Conservation (phyloP, 495 filamentous ascomycete species). For the Penicillium cinerascens region DNA sequence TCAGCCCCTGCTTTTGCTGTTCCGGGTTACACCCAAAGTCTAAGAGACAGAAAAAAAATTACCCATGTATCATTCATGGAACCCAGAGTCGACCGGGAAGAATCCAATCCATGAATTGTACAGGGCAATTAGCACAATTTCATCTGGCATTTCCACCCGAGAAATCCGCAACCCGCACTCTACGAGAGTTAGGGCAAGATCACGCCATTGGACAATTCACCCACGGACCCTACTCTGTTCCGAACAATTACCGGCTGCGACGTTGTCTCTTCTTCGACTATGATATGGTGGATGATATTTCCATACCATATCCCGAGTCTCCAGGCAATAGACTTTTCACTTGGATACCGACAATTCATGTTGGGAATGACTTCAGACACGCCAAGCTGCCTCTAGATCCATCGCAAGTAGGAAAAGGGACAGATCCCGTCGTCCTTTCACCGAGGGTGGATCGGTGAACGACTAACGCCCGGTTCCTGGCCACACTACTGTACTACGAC, state of each 20-base stretch:
- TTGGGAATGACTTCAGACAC: background rate
- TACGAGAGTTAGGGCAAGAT: conserved; percentile 5
- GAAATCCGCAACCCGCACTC: conserved; percentile 7
- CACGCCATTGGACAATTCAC: conserved; percentile 14
- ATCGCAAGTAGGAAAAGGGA: background rate
- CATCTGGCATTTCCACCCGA: conserved; percentile 21
- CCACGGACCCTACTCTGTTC: conserved; percentile 24
- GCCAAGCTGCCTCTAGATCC: background rate
- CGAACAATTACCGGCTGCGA: conserved; percentile 32
- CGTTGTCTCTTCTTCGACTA: conserved; percentile 2
- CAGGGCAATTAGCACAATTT: background rate
- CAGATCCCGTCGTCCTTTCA: background rate
- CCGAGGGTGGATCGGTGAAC: background rate
- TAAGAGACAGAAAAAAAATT: conserved; percentile 1
- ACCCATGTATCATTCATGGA: too few relatives aligned
- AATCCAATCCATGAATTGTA: background rate
- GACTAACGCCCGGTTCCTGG: conserved; percentile 13
- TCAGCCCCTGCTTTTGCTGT: conserved; percentile 20
- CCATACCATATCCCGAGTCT: too few relatives aligned
- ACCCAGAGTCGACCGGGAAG: background rate
- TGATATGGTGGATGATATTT: too few relatives aligned
- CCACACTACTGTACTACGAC: conserved; percentile 19
- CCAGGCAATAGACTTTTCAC: too few relatives aligned
- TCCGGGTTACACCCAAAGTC: conserved; percentile 12
- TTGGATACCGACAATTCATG: too few relatives aligned